phyloP scores from a whole-genome alignment of 2,329 filamentous ascomycete genomes.

The Byssochlamys sp. region DNA sequence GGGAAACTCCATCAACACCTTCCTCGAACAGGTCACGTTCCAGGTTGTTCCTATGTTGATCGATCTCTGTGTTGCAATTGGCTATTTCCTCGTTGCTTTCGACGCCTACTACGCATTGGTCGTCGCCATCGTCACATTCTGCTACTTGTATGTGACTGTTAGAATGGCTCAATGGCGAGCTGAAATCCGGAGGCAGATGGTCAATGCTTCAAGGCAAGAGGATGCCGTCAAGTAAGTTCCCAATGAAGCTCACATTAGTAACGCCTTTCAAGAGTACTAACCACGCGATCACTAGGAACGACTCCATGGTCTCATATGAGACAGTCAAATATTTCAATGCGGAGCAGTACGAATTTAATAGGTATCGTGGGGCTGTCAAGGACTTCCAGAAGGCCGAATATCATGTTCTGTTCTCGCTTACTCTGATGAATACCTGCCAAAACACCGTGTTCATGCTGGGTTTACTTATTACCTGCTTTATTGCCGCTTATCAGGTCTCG shows the following conservation, averaged over 20 bases:
- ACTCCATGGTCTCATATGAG: slow-evolving; percentile 98
- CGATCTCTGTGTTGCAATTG: slow-evolving; percentile 75
- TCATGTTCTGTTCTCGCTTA: slow-evolving; percentile 65
- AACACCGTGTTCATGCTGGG: slow-evolving; percentile 71
- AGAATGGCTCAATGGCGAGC: slow-evolving; percentile 89
- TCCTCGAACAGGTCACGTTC: slow-evolving; percentile 92
- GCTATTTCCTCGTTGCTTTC: slow-evolving; percentile 67
- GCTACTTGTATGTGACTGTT: slow-evolving; percentile 92
- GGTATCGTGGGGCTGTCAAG: slow-evolving; percentile 61
- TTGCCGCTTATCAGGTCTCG: slow-evolving; percentile 68
- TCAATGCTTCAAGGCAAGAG: slow-evolving; percentile 86
- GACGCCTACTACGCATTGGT: slow-evolving; percentile 86
- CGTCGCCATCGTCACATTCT: slow-evolving; percentile 81
- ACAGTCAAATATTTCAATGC: slow-evolving; percentile 87
- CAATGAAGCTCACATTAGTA: not conserved
- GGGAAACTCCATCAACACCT: slow-evolving; percentile 89
- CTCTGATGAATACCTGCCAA: slow-evolving; percentile 71
- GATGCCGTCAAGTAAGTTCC: slow-evolving; percentile 73
- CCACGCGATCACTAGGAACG: slow-evolving; percentile 49
- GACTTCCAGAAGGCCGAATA: slow-evolving; percentile 67
- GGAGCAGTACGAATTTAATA: slow-evolving; percentile 65
- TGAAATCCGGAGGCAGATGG: slow-evolving; percentile 84
- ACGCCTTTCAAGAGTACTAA: not conserved
- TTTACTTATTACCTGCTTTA: slow-evolving; percentile 60
- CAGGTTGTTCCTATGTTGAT: slow-evolving; percentile 90